phyloP scores from a whole-genome alignment of 768 basidiomycete genomes.

The Neoboletus subvelutipes region DNA sequence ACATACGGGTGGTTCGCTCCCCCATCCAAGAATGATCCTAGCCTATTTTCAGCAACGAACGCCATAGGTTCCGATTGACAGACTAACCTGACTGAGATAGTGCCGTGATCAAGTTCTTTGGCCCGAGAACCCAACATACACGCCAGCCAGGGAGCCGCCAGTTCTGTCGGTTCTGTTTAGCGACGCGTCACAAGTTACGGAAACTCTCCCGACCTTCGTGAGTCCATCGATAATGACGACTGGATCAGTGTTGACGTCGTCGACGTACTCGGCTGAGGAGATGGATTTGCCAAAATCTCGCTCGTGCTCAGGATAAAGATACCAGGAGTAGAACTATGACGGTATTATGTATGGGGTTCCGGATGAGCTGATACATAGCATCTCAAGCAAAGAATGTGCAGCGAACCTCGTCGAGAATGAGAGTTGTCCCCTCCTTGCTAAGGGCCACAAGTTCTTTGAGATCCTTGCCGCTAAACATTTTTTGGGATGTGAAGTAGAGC shows the following conservation, averaged over 20 bases:
- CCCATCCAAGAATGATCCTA: conserved; percentile 88
- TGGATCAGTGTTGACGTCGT: conserved; percentile 85
- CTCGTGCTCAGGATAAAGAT: conserved; percentile 81
- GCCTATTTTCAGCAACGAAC: not conserved
- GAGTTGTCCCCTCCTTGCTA: conserved; percentile 73
- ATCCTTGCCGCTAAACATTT: conserved; percentile 61
- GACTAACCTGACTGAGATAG: conserved; percentile 79
- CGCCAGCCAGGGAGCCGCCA: conserved; percentile 96
- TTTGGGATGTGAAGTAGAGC: conserved; percentile 8
- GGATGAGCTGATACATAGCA: not conserved
- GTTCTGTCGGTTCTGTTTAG: conserved; percentile 52
- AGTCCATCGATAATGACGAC: conserved; percentile 88
- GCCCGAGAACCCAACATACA: conserved; percentile 90
- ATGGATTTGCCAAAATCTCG: conserved; percentile 74
- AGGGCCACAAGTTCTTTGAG: conserved; percentile 77
- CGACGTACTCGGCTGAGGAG: conserved; percentile 79
- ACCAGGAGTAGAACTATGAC: conserved; percentile 89
- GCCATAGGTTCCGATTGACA: not conserved
- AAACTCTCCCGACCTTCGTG: conserved; percentile 62
- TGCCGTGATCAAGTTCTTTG: conserved; percentile 83
- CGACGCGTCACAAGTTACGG: not conserved
- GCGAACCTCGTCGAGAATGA: conserved; percentile 79
- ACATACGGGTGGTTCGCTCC: conserved; percentile 91
- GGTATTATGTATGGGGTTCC: too few relatives aligned
- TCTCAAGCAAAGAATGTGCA: not conserved